Percentiles rank a stretch among this genome's conserved stretches.
Conservation (phyloP, 306 rosid species). For the Corylus avellana region DNA sequence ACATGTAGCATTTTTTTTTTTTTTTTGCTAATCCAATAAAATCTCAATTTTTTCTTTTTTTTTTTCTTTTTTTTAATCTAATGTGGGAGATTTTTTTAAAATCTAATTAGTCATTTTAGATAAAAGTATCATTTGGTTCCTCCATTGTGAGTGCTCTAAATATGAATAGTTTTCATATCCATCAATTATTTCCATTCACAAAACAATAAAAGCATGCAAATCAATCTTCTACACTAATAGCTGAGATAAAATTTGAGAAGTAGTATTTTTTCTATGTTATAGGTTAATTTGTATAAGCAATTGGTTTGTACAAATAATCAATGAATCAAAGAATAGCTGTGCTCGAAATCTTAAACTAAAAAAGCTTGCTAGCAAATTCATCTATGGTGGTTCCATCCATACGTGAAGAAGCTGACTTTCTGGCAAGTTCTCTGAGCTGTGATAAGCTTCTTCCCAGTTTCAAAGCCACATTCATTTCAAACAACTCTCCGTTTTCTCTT, state of each 20-base stretch:
- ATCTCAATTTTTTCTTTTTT: too few species aligned
- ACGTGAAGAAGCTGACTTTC: conserved; percentile 46
- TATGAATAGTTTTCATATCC: too few species aligned
- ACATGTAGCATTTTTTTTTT: too few species aligned
- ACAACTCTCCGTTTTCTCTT: conserved; percentile 61
- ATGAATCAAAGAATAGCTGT: not conserved
- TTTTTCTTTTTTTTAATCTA: too few species aligned
- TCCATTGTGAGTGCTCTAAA: too few species aligned
- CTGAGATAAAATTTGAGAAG: not conserved
- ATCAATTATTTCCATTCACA: too few species aligned
- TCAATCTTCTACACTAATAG: too few species aligned
- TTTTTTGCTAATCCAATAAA: too few species aligned
- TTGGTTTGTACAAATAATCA: not conserved
- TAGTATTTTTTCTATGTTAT: not conserved
- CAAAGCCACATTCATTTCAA: conserved; percentile 64
- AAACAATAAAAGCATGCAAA: too few species aligned
- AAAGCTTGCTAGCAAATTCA: conserved; percentile 67
- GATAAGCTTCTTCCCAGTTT: conserved; percentile 66
- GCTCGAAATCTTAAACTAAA: conserved; percentile 12
- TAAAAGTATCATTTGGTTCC: too few species aligned
- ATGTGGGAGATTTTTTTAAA: too few species aligned
- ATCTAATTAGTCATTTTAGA: too few species aligned
- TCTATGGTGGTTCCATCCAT: conserved; percentile 44
- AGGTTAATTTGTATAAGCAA: not conserved
- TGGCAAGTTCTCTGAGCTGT: conserved; percentile 49